Percentiles rank a stretch among this genome's conserved stretches.
Evolutionary conservation across 1,284 basidiomycete species (phyloP).

Genomic region (Prillingera fragicola): DNA sequence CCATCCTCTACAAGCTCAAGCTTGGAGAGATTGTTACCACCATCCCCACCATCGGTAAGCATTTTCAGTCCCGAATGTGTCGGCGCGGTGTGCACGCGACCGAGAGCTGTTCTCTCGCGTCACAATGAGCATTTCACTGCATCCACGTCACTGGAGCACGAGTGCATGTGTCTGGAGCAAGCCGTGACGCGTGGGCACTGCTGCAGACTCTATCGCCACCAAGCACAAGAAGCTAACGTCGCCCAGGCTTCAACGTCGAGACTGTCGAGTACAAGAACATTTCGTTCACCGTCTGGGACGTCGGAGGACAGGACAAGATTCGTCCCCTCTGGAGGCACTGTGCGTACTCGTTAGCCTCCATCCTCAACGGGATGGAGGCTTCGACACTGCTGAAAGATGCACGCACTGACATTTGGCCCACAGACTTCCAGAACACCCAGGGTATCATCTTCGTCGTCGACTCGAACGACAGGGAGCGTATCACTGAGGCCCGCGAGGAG

Average conservation of each 20-base stretch:
- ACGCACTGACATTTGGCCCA: not conserved
- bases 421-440: constrained; percentile 99
- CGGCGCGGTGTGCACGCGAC: too few relatives aligned
- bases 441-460: constrained; percentile 99
- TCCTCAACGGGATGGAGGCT: not conserved
- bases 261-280: constrained; percentile 90
- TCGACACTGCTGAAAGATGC: not conserved
- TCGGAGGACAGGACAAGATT: constrained; percentile 82
- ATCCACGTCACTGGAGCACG: too few relatives aligned
- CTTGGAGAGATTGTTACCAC: constrained; percentile 99
- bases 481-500: constrained; percentile 97
- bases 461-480: constrained; percentile 99
- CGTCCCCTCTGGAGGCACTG: constrained; percentile 98
- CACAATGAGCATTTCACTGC: too few relatives aligned
- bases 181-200: too few relatives aligned
- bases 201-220: not conserved
- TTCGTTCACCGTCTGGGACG: constrained; percentile 86
- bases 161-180: constrained; percentile 18
- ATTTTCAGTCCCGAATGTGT: not conserved
- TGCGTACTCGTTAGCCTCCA: constrained; percentile 50
- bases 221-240: too few relatives aligned
- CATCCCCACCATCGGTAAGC: constrained; percentile 94
- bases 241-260: constrained; percentile 94
- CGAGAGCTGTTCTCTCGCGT: too few relatives aligned
- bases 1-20: constrained; percentile 97